phyloP scores from a whole-genome alignment of 2,329 filamentous ascomycete genomes.

The Pseudopithomyces chartarum region DNA sequence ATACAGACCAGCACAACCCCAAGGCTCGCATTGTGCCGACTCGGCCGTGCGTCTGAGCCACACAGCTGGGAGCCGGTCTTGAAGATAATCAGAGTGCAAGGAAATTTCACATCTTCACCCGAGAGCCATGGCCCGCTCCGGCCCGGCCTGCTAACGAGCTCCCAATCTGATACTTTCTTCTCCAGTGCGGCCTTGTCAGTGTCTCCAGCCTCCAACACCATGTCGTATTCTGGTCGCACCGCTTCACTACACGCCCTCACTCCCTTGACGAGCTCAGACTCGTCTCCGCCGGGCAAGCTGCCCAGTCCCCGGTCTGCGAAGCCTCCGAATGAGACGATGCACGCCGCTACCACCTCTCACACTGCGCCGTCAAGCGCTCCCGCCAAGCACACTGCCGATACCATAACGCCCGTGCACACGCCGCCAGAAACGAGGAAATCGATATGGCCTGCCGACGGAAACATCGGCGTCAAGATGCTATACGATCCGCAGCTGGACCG shows the following conservation, averaged over 20 bases:
- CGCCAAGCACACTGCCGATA: constrained; percentile 50
- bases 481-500: constrained; percentile 59
- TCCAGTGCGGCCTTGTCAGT: constrained; percentile 73
- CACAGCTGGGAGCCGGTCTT: constrained; percentile 14
- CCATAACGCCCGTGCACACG: constrained; percentile 52
- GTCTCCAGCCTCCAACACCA: constrained; percentile 63
- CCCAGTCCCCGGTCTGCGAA: constrained; percentile 58
- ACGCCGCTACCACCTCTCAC: constrained; percentile 38
- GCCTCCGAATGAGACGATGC: constrained; percentile 42
- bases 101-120: constrained; percentile 23
- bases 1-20: constrained; percentile 26
- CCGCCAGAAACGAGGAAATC: constrained; percentile 51
- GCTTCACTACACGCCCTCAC: constrained; percentile 62
- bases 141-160: constrained; percentile 71
- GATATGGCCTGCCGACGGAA: constrained; percentile 57
- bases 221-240: constrained; percentile 61
- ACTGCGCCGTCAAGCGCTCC: constrained; percentile 38
- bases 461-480: constrained; percentile 62
- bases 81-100: constrained; percentile 16
- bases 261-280: constrained; percentile 69
- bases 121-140: constrained; percentile 38
- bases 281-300: constrained; percentile 64
- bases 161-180: constrained; percentile 74
- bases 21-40: constrained; percentile 31
- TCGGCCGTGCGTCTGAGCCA: constrained; percentile 23